phyloP scores from a whole-genome alignment of 805 yeast species.

The Ogataea saltuana region DNA sequence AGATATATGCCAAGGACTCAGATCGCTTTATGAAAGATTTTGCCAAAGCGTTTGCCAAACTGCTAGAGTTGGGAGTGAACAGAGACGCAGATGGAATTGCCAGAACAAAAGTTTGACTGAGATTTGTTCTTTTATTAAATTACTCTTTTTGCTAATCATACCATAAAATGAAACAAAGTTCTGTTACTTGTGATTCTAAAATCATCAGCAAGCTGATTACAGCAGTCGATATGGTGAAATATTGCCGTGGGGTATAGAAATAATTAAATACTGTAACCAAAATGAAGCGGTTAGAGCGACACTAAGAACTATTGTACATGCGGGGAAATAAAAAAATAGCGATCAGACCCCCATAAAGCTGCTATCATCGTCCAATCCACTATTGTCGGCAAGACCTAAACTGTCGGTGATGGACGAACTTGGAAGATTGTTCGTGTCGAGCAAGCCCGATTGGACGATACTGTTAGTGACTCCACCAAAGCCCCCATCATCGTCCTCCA shows the following conservation, averaged over 20 bases:
- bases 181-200: no score
- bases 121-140: background rate
- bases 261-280: background rate
- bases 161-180: no score
- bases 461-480: slow-evolving; percentile 46
- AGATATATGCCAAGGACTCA: slow-evolving; percentile 67
- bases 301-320: background rate
- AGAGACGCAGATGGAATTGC: slow-evolving; percentile 37
- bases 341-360: slow-evolving; percentile 26
- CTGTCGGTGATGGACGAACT: slow-evolving; percentile 47
- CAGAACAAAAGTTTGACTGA: slow-evolving; percentile 28
- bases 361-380: slow-evolving; percentile 51
- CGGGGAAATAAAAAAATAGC: background rate
- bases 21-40: slow-evolving; percentile 63
- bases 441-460: slow-evolving; percentile 46
- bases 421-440: slow-evolving; percentile 57
- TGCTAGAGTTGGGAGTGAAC: slow-evolving; percentile 49
- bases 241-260: background rate
- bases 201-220: no score
- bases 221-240: no score
- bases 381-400: slow-evolving; percentile 53
- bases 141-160: no score
- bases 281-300: background rate
- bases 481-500: slow-evolving; percentile 35
- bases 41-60: slow-evolving; percentile 63